Percentiles rank a stretch among this genome's conserved stretches.
Evolutionary conservation across 176 grass and related monocot genomes (phyloP).

Genomic region (Echinochloa phyllopogon): DNA sequence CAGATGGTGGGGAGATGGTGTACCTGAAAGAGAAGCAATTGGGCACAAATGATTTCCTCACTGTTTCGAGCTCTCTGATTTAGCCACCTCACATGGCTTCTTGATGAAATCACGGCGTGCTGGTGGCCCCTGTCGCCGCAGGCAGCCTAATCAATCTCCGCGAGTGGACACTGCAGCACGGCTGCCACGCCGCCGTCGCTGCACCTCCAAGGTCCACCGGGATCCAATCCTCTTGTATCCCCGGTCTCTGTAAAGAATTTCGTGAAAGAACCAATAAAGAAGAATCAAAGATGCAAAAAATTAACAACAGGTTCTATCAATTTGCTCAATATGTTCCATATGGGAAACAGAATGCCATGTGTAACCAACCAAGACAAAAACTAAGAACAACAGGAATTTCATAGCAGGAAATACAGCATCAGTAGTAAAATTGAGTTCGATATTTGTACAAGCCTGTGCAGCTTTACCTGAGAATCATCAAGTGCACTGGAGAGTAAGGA

Average conservation of each 20-base stretch:
- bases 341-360: neutral
- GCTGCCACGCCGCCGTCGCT: no score
- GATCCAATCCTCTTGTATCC: no score
- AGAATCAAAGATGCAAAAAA: neutral
- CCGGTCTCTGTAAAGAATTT: neutral
- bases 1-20: no score
- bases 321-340: slow-evolving; percentile 16
- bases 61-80: no score
- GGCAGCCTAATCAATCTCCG: no score
- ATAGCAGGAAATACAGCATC: neutral
- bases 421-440: slow-evolving; percentile 11
- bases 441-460: neutral
- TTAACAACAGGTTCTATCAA: slow-evolving; percentile 14
- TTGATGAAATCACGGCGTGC: no score
- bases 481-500: slow-evolving; percentile 70
- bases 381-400: slow-evolving; percentile 3
- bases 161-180: no score
- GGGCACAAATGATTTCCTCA: no score
- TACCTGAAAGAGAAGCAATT: no score
- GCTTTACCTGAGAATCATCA: slow-evolving; percentile 85
- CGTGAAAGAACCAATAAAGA: slow-evolving; percentile 1
- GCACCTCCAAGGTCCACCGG: no score
- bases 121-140: no score
- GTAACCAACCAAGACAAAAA: neutral
- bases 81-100: no score